Base-by-base conservation (phyloP, 352 stramenopile genomes). In the Phytophthora ramorum region DNA sequence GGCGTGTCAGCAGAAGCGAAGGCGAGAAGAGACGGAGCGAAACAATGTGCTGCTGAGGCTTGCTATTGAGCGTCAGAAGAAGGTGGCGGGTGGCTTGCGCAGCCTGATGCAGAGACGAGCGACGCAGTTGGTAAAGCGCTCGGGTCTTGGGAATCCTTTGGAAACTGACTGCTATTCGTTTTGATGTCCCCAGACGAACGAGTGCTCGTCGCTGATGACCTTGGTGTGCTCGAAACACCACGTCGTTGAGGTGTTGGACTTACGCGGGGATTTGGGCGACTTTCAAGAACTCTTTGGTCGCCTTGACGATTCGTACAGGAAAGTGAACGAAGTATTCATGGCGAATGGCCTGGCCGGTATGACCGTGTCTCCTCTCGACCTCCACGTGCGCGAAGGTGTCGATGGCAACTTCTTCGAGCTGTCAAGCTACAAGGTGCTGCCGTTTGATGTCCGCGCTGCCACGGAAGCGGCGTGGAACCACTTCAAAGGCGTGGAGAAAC, bases 41-140 rank as follows among this genome's bases (percentile, higher is more conserved):
- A n/a, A 77, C 17, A 73, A 77, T 51, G 53, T 63, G 7, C 46
- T 61, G 2, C 50, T 80, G 13, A 78, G 58, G 34, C 51, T 65
- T 1, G 34, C 76, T 32, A 55, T 83, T n/a, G 73, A 80, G 49
- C 63, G 71, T 9, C 76, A 87, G 56, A 63, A 69, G 46, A 73
- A 76, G 35, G 63, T 83, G 20, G 66, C 70, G 14, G 71, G 63
- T 28, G 75, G 49, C 40, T 55, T 87, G 4, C 63, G 75, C 24
- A 66, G 61, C 30, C 47, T 82, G 14, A 61, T 85, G 46, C 63
- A 71, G 45, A 70, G 68, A 17, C 66, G 63, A 44, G 22, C 45
- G n/a, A 48, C 13, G 8, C 22, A 55, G 20, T 26, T 62, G 43
- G 58, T 66, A 51, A 24, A 45, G 22, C 52, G 22, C 5, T n/a